Evolutionary conservation across 176 grass and related monocot genomes (phyloP), one percentile per base, ranked within the genome.

Genomic region (Eleusine indica): DNA sequence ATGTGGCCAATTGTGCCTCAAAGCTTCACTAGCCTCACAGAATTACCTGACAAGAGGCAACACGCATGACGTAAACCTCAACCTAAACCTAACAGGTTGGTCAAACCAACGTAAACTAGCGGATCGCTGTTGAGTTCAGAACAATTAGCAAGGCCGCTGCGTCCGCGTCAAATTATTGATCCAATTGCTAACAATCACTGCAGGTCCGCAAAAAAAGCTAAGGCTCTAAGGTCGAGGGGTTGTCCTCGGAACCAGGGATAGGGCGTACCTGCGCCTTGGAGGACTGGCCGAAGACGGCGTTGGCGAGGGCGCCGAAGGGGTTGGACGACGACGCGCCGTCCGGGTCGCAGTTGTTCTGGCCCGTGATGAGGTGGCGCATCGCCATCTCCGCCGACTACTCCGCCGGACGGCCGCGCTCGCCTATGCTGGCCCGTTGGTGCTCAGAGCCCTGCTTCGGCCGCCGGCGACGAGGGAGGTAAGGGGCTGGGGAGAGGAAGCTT

Each of bases 281-380:
- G 39, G 93, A 89, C 54, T 92, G 90, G 75, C 96, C 96, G 32
- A 99, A 75, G 73, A 99, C 35, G 71, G 86, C 75, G 90, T 96
- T 99, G 76, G 91, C 93, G 71, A 99, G 68, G 63, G 71, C 48
- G 56, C 86, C 88, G 7, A 99, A 66, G 62, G 96, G 96, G 51
- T 99, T 99, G 74, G 96, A 94, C 63, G 93, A 95, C 69, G 96
- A 89, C 21, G 89, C 78, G 76, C 91, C 96, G 7, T 92, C 91
- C 67, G 90, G 89, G n/a, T 83, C 74, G 86, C 96, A 99, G 80
- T 66, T 87, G 53, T 80, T 90, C 49, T 89, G 86, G 44, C 96
- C 91, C 83, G 91, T 87, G 78, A 96, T 47, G 75, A 99, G 93
- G 76, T 96, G 91, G 53, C 96, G 91, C 89, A 92, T 87, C 80